Evolutionary conservation across 2,329 filamentous ascomycete species (phyloP), one percentile per base, ranked within the genome.

Genomic region (Myriosclerotinia scirpicola): DNA sequence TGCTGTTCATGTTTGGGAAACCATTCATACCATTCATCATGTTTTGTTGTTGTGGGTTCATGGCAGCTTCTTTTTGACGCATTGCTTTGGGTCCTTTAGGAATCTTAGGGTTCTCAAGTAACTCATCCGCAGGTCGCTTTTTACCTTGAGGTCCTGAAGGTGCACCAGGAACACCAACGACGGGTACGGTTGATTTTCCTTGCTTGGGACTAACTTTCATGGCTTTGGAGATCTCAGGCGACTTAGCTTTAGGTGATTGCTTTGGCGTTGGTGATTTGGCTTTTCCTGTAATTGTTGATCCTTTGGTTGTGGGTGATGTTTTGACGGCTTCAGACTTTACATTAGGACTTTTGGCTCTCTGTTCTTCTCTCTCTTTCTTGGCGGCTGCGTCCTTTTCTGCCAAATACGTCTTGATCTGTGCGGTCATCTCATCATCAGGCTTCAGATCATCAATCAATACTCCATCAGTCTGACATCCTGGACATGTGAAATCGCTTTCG

Each of bases 401-500:
- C 70, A 87, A 76, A 75, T 90, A 97, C 50, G 85, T 85, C 80
- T 91, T 90, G 71, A 97, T 91, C 79, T 91, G 93, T 74, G 85
- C 83, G 70, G 87, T 85, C 69, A 88, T 86, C 73, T 95, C 92
- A 71, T 92, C 90, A 79, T 98, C 93, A 70, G 88, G 81, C 76
- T 89, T 87, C 73, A 99, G 86, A 79, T 97, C 90, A 84, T 97
- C 94, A 80, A 98, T 91, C 75, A 97, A 84, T 71, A 97, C 92
- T 76, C 92, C 92, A 77, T 97, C 93, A 70, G 90, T 90, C 80
- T 91, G 87, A 83, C 95, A 99, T 73, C 89, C 89, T 71, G 95
- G 95, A 80, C 95, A 99, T 79, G 93, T 84, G 81, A 99, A 93
- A 85, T 99, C 95, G 86, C 90, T 95, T 83, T 98, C 93, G 81